Evolutionary conservation across 805 yeast genomes (phyloP), one percentile per base, ranked within the genome.

Genomic region (Candida boidinii): DNA sequence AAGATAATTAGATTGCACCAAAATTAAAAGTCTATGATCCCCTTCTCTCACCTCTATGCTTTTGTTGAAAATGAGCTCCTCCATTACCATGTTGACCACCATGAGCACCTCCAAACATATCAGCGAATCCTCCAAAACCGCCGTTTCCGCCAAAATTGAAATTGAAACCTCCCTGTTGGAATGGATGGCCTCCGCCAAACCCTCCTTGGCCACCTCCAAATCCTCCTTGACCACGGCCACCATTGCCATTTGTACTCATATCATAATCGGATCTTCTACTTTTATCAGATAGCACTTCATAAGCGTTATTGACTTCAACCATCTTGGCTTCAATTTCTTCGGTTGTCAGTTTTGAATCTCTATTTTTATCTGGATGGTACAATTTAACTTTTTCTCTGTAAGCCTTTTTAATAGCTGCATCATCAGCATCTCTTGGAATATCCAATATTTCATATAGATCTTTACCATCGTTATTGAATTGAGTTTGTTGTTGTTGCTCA

Each of bases 221-320:
- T n/a, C n/a, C n/a, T n/a, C n/a, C n/a, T n/a, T n/a, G n/a, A n/a
- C n/a, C n/a, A n/a, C n/a, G n/a, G n/a, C n/a, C n/a, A n/a, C n/a
- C n/a, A n/a, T n/a, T n/a, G n/a, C n/a, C n/a, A n/a, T n/a, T n/a
- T n/a, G n/a, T n/a, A n/a, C n/a, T n/a, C n/a, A n/a, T 30, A 51
- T 88, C 95, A 48, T 82, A 90, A 29, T 76, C 70, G 28, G 62
- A 70, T 38, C 77, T 69, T 38, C 70, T 60, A 28, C 76, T 81
- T 2, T 73, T 72, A 43, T 82, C 76, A 8, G 87, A 72, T 23
- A 90, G 64, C 2, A 80, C 78, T 51, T 87, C 96, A 55, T 92
- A 87, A 0, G 97, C 97, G 50, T 82, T 85, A 56, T 90, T 92
- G 41, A 90, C 83, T 35, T 80, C 88, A 30, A 94, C 86, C 88